Percentiles rank a stretch among this genome's conserved stretches.
phyloP scores from a whole-genome alignment of 2,329 filamentous ascomycete species.

The Talaromyces sp. region DNA sequence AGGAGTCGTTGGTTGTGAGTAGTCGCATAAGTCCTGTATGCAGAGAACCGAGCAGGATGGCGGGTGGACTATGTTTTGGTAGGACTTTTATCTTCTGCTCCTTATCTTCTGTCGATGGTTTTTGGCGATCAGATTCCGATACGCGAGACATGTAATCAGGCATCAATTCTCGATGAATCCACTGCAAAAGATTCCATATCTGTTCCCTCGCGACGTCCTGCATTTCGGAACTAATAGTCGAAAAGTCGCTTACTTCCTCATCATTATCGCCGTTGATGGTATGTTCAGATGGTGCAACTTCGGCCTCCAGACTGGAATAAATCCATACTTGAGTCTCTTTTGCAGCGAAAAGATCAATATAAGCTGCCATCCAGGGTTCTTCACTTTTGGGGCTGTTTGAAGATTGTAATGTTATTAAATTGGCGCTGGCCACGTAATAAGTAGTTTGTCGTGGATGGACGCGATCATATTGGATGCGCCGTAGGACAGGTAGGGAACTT shows the following conservation, averaged over 20 bases:
- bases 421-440: constrained; percentile 28
- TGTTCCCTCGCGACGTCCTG: constrained; percentile 23
- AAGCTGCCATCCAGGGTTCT: constrained; percentile 36
- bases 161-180: constrained; percentile 24
- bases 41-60: constrained; percentile 36
- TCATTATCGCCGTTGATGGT: constrained; percentile 1
- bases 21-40: constrained; percentile 30
- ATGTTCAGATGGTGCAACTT: constrained; percentile 10
- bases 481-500: constrained; percentile 32
- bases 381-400: neutral
- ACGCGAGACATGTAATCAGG: constrained; percentile 24
- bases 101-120: neutral
- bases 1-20: constrained; percentile 21
- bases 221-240: constrained; percentile 3
- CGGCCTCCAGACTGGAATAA: constrained; percentile 38
- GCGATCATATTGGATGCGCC: constrained; percentile 36
- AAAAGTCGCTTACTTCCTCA: constrained; percentile 17
- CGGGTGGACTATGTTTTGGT: constrained; percentile 23
- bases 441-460: constrained; percentile 30
- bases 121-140: neutral
- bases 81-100: constrained; percentile 14
- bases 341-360: constrained; percentile 36
- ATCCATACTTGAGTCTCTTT: constrained; percentile 40
- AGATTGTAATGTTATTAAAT: neutral
- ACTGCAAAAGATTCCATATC: constrained; percentile 25